Base-by-base conservation (phyloP, 495 filamentous ascomycete genomes). In the Aspergillus mulundensis region DNA sequence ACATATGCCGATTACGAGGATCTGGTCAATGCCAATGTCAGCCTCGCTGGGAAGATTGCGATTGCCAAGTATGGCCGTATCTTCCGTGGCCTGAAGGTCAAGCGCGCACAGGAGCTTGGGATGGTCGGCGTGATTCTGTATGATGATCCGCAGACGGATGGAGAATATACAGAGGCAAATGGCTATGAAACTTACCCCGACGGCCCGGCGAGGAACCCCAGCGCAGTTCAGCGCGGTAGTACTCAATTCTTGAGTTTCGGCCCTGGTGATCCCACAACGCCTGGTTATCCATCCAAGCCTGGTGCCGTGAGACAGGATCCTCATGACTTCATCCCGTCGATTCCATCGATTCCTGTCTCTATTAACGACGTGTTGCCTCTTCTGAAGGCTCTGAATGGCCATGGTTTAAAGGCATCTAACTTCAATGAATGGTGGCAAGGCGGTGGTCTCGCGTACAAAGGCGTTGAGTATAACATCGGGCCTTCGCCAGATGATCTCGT, bases 231-330 rank as follows among this genome's bases (percentile, higher is more conserved):
- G 69, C 78, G 94, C 55, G 94, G 94, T n/a, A 96, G 91, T 64
- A 81, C 84, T 1, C 84, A 95, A 65, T 97, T 90, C 59, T 71
- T 96, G 58, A 95, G 86, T 77, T 69, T 86, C 19, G 74, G 79
- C 50, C 82, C 84, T 20, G 83, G 82, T 57, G 84, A 87, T 63
- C 84, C 87, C 51, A 97, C 94, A 3, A 98, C 94, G 0, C 90
- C 91, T 18, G 95, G 95, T 23, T 96, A 94, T 63, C 89, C 94
- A 36, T 97, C 92, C 0, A 91, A 93, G 67, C 94, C 92, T 8
- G 95, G 88, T 21, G 89, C 79, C 10, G 87, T 88, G n/a, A 84
- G 94, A 18, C 75, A 84, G 60, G 84, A 90, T 42, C 83, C 85
- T 7, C 74, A 88, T 20, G 67, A 74, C 19, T 75, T 79, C 3